Conservation (phyloP, 306 rosid species). For the Oemleria cerasiformis region DNA sequence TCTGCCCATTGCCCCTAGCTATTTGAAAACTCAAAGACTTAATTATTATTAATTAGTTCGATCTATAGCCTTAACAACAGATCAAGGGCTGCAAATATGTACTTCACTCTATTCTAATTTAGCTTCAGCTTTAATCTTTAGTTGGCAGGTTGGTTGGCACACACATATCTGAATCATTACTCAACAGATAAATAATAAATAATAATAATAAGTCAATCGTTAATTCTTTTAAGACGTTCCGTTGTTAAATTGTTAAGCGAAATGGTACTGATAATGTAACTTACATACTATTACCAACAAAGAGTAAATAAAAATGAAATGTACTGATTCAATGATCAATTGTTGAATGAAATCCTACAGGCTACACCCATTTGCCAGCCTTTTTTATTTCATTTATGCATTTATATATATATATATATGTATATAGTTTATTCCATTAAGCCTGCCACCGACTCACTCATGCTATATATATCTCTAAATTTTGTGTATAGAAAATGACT, state of each 20-base stretch:
- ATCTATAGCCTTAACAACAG: background rate
- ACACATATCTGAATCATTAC: slow-evolving; percentile 2
- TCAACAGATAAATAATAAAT: too few species aligned
- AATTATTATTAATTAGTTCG: too few species aligned
- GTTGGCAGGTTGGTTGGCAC: slow-evolving; percentile 11
- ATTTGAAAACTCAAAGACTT: background rate
- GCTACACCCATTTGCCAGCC: slow-evolving; percentile 19
- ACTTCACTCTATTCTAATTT: background rate
- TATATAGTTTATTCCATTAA: too few species aligned
- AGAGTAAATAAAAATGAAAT: background rate
- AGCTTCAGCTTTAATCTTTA: background rate
- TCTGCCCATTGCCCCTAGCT: background rate
- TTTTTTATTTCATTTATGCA: background rate
- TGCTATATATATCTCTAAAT: background rate
- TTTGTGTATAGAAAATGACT: background rate
- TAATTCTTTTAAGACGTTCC: too few species aligned
- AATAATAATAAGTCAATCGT: too few species aligned
- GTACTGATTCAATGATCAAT: background rate
- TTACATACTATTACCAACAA: too few species aligned
- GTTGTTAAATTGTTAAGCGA: too few species aligned
- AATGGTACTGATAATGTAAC: too few species aligned
- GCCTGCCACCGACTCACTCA: slow-evolving; percentile 9
- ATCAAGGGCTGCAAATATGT: background rate
- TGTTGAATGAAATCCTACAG: slow-evolving; percentile 9
- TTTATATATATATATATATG: background rate